Evolutionary conservation across 371 early-diverging fungal species (phyloP).

Genomic region (Nematocida parisii): DNA sequence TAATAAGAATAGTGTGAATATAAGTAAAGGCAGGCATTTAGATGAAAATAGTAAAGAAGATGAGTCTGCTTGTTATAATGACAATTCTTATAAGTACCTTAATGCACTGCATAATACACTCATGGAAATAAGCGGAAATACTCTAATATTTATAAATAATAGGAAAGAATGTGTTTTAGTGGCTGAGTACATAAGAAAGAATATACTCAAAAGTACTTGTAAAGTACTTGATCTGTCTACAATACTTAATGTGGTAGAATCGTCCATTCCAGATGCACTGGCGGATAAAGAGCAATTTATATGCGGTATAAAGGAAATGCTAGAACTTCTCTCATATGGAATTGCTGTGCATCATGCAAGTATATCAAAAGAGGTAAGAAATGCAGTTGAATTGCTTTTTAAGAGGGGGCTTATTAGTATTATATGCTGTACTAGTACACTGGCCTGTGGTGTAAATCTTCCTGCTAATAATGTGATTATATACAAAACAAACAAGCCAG

Average conservation of each 20-base stretch:
- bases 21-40: neutral
- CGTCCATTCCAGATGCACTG: neutral
- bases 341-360: slow-evolving; percentile 52
- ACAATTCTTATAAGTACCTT: neutral
- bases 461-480: slow-evolving; percentile 58
- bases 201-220: neutral
- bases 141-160: slow-evolving; percentile 51
- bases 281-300: neutral
- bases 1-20: neutral
- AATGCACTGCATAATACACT: neutral
- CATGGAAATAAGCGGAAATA: slow-evolving; percentile 14
- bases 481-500: slow-evolving; percentile 21
- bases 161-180: slow-evolving; percentile 31
- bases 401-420: slow-evolving; percentile 31
- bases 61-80: no score
- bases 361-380: slow-evolving; percentile 27
- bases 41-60: neutral
- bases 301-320: neutral
- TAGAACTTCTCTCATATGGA: slow-evolving; percentile 26
- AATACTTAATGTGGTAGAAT: neutral
- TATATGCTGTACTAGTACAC: slow-evolving; percentile 54
- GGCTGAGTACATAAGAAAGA: slow-evolving; percentile 23
- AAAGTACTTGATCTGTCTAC: neutral
- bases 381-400: slow-evolving; percentile 40
- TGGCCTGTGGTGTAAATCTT: slow-evolving; percentile 61